Evolutionary conservation across 192 early-diverging fungal species (phyloP), one percentile per base, ranked within the genome.

Genomic region (Coemansia sp.): DNA sequence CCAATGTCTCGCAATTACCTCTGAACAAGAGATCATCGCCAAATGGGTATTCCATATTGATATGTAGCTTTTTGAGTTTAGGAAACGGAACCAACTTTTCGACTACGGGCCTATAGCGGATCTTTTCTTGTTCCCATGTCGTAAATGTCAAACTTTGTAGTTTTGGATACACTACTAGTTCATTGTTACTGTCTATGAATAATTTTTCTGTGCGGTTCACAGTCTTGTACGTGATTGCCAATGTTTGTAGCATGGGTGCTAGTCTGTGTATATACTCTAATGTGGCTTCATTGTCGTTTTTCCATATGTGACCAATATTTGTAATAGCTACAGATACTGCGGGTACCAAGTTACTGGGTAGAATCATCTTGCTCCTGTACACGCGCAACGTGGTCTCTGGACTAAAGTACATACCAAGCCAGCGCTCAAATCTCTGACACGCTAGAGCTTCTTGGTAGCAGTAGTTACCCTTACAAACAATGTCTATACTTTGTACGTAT

Each of bases 1-100:
- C 47, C 47, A 67, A n/a, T 9, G 66, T 67, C 16, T 51, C 33
- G 20, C 49, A 33, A 20, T 67, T 67, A 8, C 66, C 66, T 54
- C 66, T 49, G 6, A 67, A 67, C 34, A 67, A 20, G 16, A 51
- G 5, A 13, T 67, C 66, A 34, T 67, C 66, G 31, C 43, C 66
- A 67, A 67, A 67, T 11, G 66, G 66, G 20, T 67, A 67, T 27
- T 38, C 33, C 33, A 46, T 51, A n/a, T 67, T 22, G 27, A 67
- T 40, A 3, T 3, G 47, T 24, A 67, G 31, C 34, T 38, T n/a
- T 49, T 15, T 51, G 9, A 54, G 49, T 38, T 34, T 51, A 2
- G 66, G 66, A 36, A 67, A 67, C 9, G 43, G 47, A 9, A 38
- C 66, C 11, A 38, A 4, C 0, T 34, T 22, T 3, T 52, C 49